These are phyloP conservation scores for Knufia petricola DNA, from an alignment of 2,329 filamentous ascomycete species.

Conservation along the genomic window DNA sequence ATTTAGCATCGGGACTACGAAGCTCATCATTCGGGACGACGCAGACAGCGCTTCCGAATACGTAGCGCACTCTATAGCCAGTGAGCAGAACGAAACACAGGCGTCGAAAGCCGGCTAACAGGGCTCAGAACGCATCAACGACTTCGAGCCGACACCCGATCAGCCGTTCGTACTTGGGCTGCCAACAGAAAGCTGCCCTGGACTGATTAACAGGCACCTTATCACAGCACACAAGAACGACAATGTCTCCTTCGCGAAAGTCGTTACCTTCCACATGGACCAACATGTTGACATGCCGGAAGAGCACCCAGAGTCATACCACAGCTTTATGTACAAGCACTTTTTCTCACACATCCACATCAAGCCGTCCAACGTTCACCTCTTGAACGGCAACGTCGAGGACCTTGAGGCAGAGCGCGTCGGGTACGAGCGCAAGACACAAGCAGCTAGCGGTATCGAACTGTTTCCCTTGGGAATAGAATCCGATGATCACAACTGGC, in stretches of 20 bases:
- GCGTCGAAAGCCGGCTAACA: neutral
- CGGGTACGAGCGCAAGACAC: slow-evolving; percentile 70
- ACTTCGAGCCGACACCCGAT: slow-evolving; percentile 60
- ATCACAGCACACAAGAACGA: slow-evolving; percentile 42
- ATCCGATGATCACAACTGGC: slow-evolving; percentile 73
- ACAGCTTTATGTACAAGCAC: slow-evolving; percentile 88
- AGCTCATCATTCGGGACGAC: slow-evolving; percentile 73
- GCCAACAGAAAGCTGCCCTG: slow-evolving; percentile 72
- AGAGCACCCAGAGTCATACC: slow-evolving; percentile 77
- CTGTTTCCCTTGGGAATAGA: slow-evolving; percentile 79
- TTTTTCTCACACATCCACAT: slow-evolving; percentile 83
- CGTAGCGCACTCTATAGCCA: slow-evolving; percentile 72
- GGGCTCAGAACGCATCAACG: slow-evolving; percentile 59
- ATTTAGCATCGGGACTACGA: slow-evolving; percentile 43
- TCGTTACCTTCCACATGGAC: slow-evolving; percentile 91
- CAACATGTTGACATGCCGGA: slow-evolving; percentile 78
- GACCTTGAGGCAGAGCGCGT: slow-evolving; percentile 69
- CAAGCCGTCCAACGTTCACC: slow-evolving; percentile 71
- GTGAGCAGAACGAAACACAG: slow-evolving; percentile 33
- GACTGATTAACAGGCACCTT: slow-evolving; percentile 66
- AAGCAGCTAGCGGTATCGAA: slow-evolving; percentile 66
- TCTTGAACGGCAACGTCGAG: slow-evolving; percentile 68
- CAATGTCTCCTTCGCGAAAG: slow-evolving; percentile 74
- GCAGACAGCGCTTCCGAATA: slow-evolving; percentile 60
- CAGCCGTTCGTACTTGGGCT: slow-evolving; percentile 75